Conservation (phyloP, 108 stramenopile genomes). For the Epithemia pelagica region DNA sequence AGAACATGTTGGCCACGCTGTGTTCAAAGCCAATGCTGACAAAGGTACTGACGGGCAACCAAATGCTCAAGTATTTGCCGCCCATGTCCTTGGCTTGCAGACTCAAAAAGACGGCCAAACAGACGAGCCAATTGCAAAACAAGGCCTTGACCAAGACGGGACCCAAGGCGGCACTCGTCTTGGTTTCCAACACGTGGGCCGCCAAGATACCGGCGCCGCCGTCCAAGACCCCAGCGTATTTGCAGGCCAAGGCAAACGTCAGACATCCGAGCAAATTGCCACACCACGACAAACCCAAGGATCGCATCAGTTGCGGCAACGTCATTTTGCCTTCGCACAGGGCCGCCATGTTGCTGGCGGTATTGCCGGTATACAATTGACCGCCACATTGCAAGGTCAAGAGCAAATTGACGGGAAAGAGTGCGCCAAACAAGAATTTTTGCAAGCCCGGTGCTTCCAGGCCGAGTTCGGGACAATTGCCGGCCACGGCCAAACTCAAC, state of each 20-base stretch:
- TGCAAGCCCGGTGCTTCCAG: constrained; percentile 81
- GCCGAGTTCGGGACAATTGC: constrained; percentile 76
- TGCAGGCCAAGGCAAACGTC: constrained; percentile 70
- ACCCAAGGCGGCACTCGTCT: constrained; percentile 68
- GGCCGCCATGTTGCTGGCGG: constrained; percentile 65
- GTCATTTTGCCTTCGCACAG: constrained; percentile 68
- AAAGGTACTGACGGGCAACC: constrained; percentile 87
- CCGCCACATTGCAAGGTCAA: constrained; percentile 78
- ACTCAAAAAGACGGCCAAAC: constrained; percentile 93
- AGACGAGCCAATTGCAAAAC: constrained; percentile 94
- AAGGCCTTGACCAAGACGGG: constrained; percentile 86
- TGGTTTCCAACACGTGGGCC: too few species aligned
- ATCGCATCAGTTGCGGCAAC: constrained; percentile 46
- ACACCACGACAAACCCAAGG: constrained; percentile 61
- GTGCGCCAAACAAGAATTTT: constrained; percentile 80
- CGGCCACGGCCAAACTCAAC: constrained; percentile 78
- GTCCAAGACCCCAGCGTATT: constrained; percentile 49
- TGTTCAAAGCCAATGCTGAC: constrained; percentile 90
- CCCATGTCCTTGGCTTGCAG: too few species aligned
- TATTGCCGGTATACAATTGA: constrained; percentile 62
- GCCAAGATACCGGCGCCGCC: constrained; percentile 75
- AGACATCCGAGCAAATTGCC: constrained; percentile 88
- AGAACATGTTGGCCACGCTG: constrained; percentile 95
- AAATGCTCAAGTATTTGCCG: constrained; percentile 58
- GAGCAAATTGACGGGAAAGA: constrained; percentile 84